These are phyloP conservation scores for Phyllachora maydis DNA, from an alignment of 2,329 filamentous ascomycete genomes.

Conservation along the genomic window DNA sequence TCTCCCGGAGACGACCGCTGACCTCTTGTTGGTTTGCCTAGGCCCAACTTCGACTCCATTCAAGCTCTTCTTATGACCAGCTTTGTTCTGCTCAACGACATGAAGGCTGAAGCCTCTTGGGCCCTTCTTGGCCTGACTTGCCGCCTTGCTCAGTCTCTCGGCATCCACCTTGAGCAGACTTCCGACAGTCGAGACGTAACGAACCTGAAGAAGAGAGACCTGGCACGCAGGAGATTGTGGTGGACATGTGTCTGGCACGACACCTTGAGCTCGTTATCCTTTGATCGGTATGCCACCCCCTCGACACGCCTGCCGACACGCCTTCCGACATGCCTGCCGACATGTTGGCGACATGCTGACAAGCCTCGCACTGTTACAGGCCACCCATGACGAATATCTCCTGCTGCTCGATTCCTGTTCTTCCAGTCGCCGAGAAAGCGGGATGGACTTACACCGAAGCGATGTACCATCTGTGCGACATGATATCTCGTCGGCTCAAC, in stretches of 20 bases:
- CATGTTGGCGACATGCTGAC: background rate
- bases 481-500: conserved; percentile 35
- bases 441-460: conserved; percentile 39
- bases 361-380: too few relatives aligned
- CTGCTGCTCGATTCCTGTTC: conserved; percentile 29
- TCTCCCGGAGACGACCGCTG: conserved; percentile 2
- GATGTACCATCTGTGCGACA: conserved; percentile 42
- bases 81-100: conserved; percentile 45
- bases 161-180: conserved; percentile 28
- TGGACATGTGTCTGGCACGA: conserved; percentile 50
- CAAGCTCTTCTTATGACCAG: conserved; percentile 41
- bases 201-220: conserved; percentile 27
- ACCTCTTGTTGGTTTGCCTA: conserved; percentile 9
- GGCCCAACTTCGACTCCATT: conserved; percentile 43
- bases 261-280: conserved; percentile 42
- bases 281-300: conserved; percentile 27
- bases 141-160: conserved; percentile 42
- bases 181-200: conserved; percentile 24
- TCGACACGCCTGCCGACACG: background rate
- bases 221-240: conserved; percentile 34
- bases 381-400: conserved; percentile 41
- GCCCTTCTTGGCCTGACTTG: conserved; percentile 42
- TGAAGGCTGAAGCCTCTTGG: conserved; percentile 51
- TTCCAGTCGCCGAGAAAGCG: conserved; percentile 17
- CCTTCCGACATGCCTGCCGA: background rate